Evolutionary conservation across 2,329 filamentous ascomycete genomes (phyloP), one percentile per base, ranked within the genome.

Genomic region (Cytospora schulzeri): DNA sequence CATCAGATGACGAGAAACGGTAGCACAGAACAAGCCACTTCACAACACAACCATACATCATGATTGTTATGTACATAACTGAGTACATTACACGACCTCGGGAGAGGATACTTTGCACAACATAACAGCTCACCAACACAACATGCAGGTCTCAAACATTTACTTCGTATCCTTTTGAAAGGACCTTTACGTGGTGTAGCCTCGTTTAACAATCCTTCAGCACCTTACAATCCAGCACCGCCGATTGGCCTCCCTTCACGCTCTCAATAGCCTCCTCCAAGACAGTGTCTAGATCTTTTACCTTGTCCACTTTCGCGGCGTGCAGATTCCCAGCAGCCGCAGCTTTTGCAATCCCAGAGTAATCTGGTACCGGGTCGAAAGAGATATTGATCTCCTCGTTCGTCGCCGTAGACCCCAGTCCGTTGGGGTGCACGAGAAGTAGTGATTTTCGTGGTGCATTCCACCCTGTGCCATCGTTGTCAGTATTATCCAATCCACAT

Each of bases 351-450:
- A 88, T 86, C 45, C 84, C 85, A 0, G 83, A 73, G 69, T 85
- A 88, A 71, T 88, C 83, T 0, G 85, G 86, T 5, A 78, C 76
- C 0, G 86, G 86, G 29, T 80, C 77, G 66, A 88, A 87, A 1
- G 83, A 84, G 67, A 88, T 87, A 70, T 87, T 87, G 68, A 87
- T 81, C 71, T 88, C 86, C 64, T 86, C 84, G 71, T 87, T 87
- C n/a, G 78, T 82, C 0, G 83, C 83, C 69, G 74, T 77, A 29
- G 84, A 81, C 1, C 81, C 85, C 3, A 82, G 72, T 0, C 85
- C 85, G 4, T 87, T 76, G 0, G 85, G 85, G 67, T 88, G 85
- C 0, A 88, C 85, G 15, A 88, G 77, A 2, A 85, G 74, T 51
- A 86, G 73, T 1, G 84, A 87, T 45, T 79, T 80, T 3, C 85